Base-by-base conservation (phyloP, 2,329 filamentous ascomycete genomes). In the Pleurostoma richardsiae region DNA sequence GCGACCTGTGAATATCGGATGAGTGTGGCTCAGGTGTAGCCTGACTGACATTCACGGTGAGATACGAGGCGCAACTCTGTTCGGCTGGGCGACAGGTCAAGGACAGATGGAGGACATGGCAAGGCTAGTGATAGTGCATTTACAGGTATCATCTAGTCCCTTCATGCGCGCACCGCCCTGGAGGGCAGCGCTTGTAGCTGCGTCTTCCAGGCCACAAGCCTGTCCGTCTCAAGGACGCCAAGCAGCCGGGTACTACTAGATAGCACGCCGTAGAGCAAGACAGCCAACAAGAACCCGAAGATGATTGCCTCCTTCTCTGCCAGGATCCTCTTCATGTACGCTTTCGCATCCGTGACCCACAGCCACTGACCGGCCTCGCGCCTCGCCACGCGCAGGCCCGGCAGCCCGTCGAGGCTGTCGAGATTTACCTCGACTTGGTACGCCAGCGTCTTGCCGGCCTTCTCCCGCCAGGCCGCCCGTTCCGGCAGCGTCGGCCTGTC, bases 341-440 rank as follows among this genome's bases (percentile, higher is more conserved):
- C 48, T 40, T 30, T 45, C n/a, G 54, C 51, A 43, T 78, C 70
- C 19, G 68, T 68, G 11, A 73, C 29, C 57, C 68, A 69, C 39
- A 80, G 47, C 49, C 59, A 64, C 62, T 82, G 69, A 3, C 77
- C 76, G 3, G 61, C 62, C 29, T 70, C 71, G 40, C 70, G 67
- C 51, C 80, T 68, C 27, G 80, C 81, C 4, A 67, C 67, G 47
- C 67, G 71, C 54, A 86, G 58, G 0, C 80, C 81, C 0, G 80
- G 77, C 26, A 84, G 63, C 2, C 78, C 79, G 52, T 85, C 82
- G 40, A 85, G 66, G 59, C 77, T 82, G 41, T 57, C 53, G 3
- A 67, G 56, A 55, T 86, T 87, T 54, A 73, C 76, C 51, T 70
- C 59, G 27, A 67, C 68, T 57, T 81, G 81, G 55, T 85, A 87